Evolutionary conservation across 257 asterid species (phyloP).

Genomic region (Petrea volubilis): DNA sequence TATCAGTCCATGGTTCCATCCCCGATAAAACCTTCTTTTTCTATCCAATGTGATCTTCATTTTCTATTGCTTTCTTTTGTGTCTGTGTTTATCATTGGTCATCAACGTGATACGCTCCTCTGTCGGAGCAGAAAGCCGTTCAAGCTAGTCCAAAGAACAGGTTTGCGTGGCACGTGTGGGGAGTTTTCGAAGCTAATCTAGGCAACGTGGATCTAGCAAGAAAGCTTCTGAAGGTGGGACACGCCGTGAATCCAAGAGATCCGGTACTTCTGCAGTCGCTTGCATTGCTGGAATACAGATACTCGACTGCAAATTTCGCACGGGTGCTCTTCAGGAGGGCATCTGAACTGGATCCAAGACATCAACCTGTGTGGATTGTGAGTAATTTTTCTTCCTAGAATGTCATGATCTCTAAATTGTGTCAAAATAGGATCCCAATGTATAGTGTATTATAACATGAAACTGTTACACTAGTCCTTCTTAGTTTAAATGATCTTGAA

Average conservation of each 20-base stretch:
- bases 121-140: slow-evolving; percentile 97
- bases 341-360: slow-evolving; percentile 79
- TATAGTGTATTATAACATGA: neutral
- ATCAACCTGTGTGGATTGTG: slow-evolving; percentile 97
- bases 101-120: too few species aligned
- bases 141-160: slow-evolving; percentile 95
- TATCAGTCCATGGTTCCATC: too few species aligned
- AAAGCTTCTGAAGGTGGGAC: slow-evolving; percentile 88
- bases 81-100: too few species aligned
- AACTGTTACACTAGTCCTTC: too few species aligned
- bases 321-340: slow-evolving; percentile 75
- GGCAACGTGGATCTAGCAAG: slow-evolving; percentile 72
- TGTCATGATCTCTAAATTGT: neutral
- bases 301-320: slow-evolving; percentile 76
- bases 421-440: neutral
- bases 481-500: too few species aligned
- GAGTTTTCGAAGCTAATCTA: slow-evolving; percentile 79
- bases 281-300: slow-evolving; percentile 71
- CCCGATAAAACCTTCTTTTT: too few species aligned
- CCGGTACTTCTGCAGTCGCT: slow-evolving; percentile 96
- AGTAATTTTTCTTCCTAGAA: slow-evolving; percentile 21
- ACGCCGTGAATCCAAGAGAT: slow-evolving; percentile 87
- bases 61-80: too few species aligned
- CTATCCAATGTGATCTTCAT: too few species aligned
- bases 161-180: slow-evolving; percentile 99